phyloP scores from a whole-genome alignment of 306 rosid genomes.

The Crataegus laevigata region DNA sequence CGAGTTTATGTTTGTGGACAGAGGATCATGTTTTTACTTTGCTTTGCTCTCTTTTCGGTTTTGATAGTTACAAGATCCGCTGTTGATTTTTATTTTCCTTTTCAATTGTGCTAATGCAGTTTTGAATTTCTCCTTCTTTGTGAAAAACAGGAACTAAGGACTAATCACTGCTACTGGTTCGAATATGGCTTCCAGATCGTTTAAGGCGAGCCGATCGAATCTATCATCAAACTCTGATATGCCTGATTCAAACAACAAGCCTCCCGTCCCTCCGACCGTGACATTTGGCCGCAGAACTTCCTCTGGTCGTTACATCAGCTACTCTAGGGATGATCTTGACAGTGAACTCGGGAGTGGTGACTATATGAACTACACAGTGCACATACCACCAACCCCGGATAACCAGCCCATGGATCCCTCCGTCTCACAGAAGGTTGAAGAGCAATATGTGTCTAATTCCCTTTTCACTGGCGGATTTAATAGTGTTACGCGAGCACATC shows the following conservation, averaged over 20 bases:
- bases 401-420: conserved; percentile 94
- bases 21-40: neutral
- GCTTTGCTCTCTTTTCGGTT: neutral
- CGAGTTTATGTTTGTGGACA: neutral
- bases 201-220: conserved; percentile 51
- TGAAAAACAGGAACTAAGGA: conserved; percentile 22
- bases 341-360: conserved; percentile 76
- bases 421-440: conserved; percentile 85
- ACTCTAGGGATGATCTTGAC: conserved; percentile 92
- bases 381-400: conserved; percentile 86
- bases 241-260: conserved; percentile 43
- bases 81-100: neutral
- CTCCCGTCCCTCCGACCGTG: conserved; percentile 73
- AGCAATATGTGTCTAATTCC: conserved; percentile 82
- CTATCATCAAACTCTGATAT: conserved; percentile 54
- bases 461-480: conserved; percentile 93
- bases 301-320: conserved; percentile 74
- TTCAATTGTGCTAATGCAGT: conserved; percentile 13
- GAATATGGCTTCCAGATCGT: conserved; percentile 61
- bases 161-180: conserved; percentile 8
- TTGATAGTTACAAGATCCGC: neutral
- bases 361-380: conserved; percentile 78
- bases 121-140: conserved; percentile 14
- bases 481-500: conserved; percentile 77
- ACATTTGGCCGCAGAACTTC: conserved; percentile 81